Conservation (phyloP, 192 early-diverging fungal species). For the Dissophora ornata region DNA sequence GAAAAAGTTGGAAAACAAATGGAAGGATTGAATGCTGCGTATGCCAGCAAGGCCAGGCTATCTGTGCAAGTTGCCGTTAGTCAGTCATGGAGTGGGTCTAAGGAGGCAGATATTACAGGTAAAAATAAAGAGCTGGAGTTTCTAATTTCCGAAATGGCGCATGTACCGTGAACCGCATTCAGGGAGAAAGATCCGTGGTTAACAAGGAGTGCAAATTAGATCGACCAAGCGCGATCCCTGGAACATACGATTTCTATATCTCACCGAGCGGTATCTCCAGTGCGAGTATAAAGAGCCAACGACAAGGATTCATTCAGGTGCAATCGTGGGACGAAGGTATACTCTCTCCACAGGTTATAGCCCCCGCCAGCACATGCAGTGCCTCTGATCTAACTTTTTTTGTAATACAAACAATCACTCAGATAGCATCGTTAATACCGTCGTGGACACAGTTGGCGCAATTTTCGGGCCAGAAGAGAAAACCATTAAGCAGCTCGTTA, state of each 20-base stretch:
- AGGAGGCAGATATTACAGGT: constrained; percentile 21
- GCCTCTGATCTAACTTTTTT: neutral
- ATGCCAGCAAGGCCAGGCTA: neutral
- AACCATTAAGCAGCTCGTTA: constrained; percentile 24
- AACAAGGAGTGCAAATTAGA: too few species aligned
- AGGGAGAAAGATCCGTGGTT: too few species aligned
- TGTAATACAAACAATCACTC: neutral
- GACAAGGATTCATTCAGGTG: constrained; percentile 53
- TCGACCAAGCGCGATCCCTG: constrained; percentile 26
- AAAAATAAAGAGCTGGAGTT: neutral
- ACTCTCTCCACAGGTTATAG: too few species aligned
- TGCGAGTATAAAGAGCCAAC: constrained; percentile 39
- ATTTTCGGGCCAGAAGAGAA: constrained; percentile 47
- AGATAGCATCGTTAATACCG: constrained; percentile 41
- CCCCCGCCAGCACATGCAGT: too few species aligned
- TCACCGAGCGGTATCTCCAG: constrained; percentile 11
- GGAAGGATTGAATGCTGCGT: neutral
- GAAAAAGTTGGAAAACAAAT: neutral
- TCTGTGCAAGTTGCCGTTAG: constrained; percentile 1
- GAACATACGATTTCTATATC: constrained; percentile 57
- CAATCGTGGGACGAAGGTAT: constrained; percentile 47
- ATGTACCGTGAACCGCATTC: neutral
- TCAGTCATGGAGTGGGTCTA: constrained; percentile 19
- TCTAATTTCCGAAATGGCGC: neutral
- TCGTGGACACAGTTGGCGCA: constrained; percentile 28